These are phyloP conservation scores for Aspergillus sparsus DNA, from an alignment of 495 filamentous ascomycete genomes.

Conservation along the genomic window DNA sequence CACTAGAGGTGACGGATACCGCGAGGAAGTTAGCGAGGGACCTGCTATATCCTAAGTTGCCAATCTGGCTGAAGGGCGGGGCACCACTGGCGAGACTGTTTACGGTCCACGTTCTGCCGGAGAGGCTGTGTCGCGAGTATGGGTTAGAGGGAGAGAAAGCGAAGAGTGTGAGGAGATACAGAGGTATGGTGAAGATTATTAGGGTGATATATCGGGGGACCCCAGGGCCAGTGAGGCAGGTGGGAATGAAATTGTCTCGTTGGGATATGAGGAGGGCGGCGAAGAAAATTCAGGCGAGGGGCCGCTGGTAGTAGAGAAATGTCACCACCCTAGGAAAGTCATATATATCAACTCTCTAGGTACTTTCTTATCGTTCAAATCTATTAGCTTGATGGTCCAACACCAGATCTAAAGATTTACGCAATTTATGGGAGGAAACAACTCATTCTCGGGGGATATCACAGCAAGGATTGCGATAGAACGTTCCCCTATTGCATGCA, in stretches of 20 bases:
- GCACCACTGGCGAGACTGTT: conserved; percentile 31
- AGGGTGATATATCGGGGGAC: neutral
- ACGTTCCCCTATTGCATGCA: too few relatives aligned
- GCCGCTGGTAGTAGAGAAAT: neutral
- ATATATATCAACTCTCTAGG: too few relatives aligned
- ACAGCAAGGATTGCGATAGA: too few relatives aligned
- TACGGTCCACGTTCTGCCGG: conserved; percentile 1
- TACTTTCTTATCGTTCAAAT: too few relatives aligned
- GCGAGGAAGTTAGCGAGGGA: conserved; percentile 21
- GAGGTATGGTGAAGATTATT: neutral
- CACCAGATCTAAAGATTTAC: too few relatives aligned
- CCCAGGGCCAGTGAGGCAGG: neutral
- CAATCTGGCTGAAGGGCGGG: conserved; percentile 18
- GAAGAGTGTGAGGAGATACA: neutral
- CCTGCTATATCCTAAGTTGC: conserved; percentile 17
- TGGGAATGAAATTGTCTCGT: neutral
- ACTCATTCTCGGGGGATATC: too few relatives aligned
- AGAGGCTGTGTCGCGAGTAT: conserved; percentile 21
- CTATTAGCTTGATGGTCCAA: too few relatives aligned
- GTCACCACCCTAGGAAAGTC: too few relatives aligned
- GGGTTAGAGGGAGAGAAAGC: neutral
- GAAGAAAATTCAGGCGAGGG: neutral
- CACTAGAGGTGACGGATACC: conserved; percentile 24
- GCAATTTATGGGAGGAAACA: too few relatives aligned
- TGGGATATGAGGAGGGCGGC: neutral